Conservation (phyloP, 2,329 filamentous ascomycete species). For the Fusarium sp. region DNA sequence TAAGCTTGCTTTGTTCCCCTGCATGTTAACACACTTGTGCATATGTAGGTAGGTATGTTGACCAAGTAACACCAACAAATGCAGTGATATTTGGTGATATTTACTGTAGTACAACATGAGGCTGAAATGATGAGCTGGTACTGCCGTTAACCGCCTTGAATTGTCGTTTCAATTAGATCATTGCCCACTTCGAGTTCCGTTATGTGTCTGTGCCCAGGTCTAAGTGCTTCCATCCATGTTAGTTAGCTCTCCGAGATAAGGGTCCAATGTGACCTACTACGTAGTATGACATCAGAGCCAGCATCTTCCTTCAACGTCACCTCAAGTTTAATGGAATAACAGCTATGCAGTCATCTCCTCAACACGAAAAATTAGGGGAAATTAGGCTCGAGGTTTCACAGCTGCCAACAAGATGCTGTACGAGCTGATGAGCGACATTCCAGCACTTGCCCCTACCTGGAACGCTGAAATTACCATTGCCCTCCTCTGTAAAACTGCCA, state of each 20-base stretch:
- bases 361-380: not conserved
- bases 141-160: not conserved
- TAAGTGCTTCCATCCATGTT: slow-evolving; percentile 1
- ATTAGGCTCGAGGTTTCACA: not conserved
- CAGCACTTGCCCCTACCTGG: not conserved
- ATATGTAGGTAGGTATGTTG: slow-evolving; percentile 3
- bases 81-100: not conserved
- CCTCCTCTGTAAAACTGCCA: not conserved
- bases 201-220: slow-evolving; percentile 7
- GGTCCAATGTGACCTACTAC: not conserved
- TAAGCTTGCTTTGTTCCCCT: not conserved
- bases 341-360: not conserved
- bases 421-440: not conserved
- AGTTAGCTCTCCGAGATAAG: not conserved
- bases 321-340: not conserved
- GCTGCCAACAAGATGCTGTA: not conserved
- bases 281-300: slow-evolving; percentile 5
- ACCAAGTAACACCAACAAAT: slow-evolving; percentile 14
- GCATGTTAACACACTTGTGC: not conserved
- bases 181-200: not conserved
- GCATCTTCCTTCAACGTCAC: slow-evolving; percentile 2
- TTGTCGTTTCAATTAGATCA: not conserved
- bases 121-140: not conserved
- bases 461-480: not conserved
- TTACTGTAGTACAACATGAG: not conserved